These are phyloP conservation scores for Exophiala mesophila DNA, from an alignment of 2,329 filamentous ascomycete genomes.

Conservation along the genomic window DNA sequence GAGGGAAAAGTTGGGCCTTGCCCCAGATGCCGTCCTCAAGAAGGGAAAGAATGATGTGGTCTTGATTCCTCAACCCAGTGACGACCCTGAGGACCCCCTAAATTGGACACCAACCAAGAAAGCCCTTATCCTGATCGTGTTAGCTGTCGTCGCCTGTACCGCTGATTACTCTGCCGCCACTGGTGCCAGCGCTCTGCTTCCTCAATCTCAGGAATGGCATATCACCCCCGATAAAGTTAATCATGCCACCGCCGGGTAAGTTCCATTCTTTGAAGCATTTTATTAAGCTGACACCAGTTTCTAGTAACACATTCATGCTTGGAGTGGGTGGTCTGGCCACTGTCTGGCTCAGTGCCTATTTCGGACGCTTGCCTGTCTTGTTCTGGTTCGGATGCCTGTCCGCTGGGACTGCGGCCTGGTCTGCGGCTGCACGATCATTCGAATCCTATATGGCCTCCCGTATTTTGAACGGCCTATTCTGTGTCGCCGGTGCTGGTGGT, in stretches of 20 bases:
- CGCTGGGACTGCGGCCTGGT: slow-evolving; percentile 35
- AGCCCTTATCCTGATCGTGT: slow-evolving; percentile 45
- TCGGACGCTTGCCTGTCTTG: slow-evolving; percentile 42
- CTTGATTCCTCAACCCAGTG: slow-evolving; percentile 52
- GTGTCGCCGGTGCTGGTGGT: slow-evolving; percentile 34
- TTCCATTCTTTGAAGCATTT: slow-evolving; percentile 1
- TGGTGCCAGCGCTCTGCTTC: slow-evolving; percentile 41
- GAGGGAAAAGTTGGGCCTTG: slow-evolving; percentile 21
- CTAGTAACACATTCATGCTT: slow-evolving; percentile 47
- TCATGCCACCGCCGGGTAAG: slow-evolving; percentile 42
- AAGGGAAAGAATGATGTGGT: slow-evolving; percentile 39
- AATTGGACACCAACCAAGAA: slow-evolving; percentile 52
- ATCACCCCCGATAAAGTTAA: slow-evolving; percentile 48
- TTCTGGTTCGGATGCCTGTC: slow-evolving; percentile 33
- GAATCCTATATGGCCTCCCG: slow-evolving; percentile 47
- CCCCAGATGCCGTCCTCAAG: slow-evolving; percentile 30
- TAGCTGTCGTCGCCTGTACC: slow-evolving; percentile 44
- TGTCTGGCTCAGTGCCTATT: slow-evolving; percentile 40
- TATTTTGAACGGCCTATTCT: slow-evolving; percentile 47
- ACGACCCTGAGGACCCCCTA: slow-evolving; percentile 49
- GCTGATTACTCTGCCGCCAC: slow-evolving; percentile 48
- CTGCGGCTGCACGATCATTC: slow-evolving; percentile 42
- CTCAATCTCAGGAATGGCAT: slow-evolving; percentile 45
- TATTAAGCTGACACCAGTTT: no score
- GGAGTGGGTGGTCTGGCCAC: slow-evolving; percentile 40